Percentiles rank a stretch among this genome's conserved stretches.
phyloP scores from a whole-genome alignment of 768 basidiomycete species.

The Coprinellus micaceus region DNA sequence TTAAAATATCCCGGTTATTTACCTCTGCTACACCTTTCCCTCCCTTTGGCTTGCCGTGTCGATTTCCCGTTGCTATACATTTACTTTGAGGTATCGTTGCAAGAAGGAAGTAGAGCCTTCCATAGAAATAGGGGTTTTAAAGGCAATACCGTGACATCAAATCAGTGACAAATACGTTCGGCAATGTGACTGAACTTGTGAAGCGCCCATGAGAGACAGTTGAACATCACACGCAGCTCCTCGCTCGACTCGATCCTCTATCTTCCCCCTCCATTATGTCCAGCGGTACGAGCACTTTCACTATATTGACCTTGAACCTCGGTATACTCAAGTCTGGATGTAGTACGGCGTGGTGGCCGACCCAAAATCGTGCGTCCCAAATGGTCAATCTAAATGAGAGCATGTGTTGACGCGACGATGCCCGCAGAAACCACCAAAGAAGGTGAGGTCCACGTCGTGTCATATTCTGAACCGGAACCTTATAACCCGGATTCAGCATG shows the following conservation, averaged over 20 bases:
- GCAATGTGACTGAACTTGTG: background rate
- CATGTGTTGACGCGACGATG: slow-evolving; percentile 8
- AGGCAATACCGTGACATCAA: background rate
- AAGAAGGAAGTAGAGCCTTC: no score
- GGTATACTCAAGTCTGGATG: background rate
- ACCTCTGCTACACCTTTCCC: background rate
- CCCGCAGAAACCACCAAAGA: slow-evolving; percentile 44
- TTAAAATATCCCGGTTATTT: background rate
- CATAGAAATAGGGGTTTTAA: background rate
- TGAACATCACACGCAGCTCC: background rate
- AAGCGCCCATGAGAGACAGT: background rate
- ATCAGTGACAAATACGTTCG: background rate
- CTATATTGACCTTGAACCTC: background rate
- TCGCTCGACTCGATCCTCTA: background rate
- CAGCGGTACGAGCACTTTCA: slow-evolving; percentile 11
- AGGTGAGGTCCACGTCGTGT: slow-evolving; percentile 24
- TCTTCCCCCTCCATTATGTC: slow-evolving; percentile 12
- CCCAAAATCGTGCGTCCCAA: slow-evolving; percentile 43
- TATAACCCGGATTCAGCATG: slow-evolving; percentile 47
- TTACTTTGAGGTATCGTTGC: no score
- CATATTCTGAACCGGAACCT: background rate
- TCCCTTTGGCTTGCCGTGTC: background rate
- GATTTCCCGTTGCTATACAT: no score
- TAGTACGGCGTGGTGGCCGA: slow-evolving; percentile 36
- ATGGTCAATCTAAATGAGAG: background rate